Evolutionary conservation across 371 early-diverging fungal genomes (phyloP).

Genomic region (Syncephalastrum racemosum): DNA sequence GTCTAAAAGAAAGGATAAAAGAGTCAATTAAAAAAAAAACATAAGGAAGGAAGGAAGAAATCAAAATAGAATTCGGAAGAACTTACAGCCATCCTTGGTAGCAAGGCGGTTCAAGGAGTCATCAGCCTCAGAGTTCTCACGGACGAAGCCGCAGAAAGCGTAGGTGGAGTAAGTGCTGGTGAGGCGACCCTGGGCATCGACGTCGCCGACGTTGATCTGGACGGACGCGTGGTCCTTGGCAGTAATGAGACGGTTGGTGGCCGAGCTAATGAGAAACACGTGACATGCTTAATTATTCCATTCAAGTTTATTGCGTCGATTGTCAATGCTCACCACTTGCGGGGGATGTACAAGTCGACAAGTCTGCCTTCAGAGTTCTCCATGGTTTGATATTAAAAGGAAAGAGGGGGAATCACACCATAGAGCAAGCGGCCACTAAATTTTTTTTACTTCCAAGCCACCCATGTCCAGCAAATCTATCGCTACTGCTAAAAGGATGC

Average conservation of each 20-base stretch:
- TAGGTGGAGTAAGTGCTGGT: slow-evolving; percentile 83
- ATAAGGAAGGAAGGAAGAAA: not conserved
- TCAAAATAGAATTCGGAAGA: not conserved
- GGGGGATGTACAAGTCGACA: slow-evolving; percentile 93
- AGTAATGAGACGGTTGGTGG: slow-evolving; percentile 56
- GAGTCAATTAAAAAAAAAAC: not conserved
- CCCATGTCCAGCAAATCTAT: not conserved
- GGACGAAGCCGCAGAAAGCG: slow-evolving; percentile 93
- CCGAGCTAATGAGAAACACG: slow-evolving; percentile 32
- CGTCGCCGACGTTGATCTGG: slow-evolving; percentile 97
- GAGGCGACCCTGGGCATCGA: slow-evolving; percentile 85
- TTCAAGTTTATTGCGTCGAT: not conserved
- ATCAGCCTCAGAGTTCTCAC: slow-evolving; percentile 90
- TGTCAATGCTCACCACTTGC: slow-evolving; percentile 81
- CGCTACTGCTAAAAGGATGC: not conserved
- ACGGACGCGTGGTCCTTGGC: slow-evolving; percentile 97
- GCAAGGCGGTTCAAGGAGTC: slow-evolving; percentile 97
- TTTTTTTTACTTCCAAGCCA: slow-evolving; percentile 46
- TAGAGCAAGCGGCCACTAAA: slow-evolving; percentile 71
- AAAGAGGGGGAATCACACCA: slow-evolving; percentile 37
- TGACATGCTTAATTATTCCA: slow-evolving; percentile 2
- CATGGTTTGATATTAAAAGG: slow-evolving; percentile 30
- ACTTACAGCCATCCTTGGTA: slow-evolving; percentile 82
- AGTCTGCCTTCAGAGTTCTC: slow-evolving; percentile 73
- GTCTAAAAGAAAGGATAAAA: slow-evolving; percentile 18